Base-by-base conservation (phyloP, 805 yeast genomes). In the Yarrowia hollandica region DNA sequence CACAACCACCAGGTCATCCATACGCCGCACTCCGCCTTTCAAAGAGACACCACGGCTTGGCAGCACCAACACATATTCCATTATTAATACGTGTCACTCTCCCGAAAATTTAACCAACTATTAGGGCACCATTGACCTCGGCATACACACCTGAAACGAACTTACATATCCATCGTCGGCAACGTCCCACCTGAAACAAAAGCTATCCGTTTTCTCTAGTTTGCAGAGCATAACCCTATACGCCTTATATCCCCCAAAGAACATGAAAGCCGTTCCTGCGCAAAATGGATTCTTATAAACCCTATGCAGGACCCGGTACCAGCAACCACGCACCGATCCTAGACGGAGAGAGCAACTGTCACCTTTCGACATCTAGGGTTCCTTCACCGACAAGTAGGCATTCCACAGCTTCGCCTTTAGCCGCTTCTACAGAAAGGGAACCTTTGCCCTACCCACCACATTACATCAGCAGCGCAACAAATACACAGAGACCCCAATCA, bases 221-320 rank as follows among this genome's bases (percentile, higher is more conserved):
- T 8, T 44, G 52, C 52, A 44, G 52, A 44, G 52, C 34, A 33
- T 6, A 41, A 44, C 34, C 9, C 52, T 12, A 28, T 19, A 14
- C 18, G 2, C 52, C n/a, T 15, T 19, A 6, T 19, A 9, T 28
- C 18, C 26, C 35, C 52, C 35, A n/a, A 19, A 18, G 52, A 44
- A 28, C 25, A 18, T 28, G 52, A 44, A 44, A 44, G 52, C 52
- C 35, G 52, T 44, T 44, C 35, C 52, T 44, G 35, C 23, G 52
- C 34, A 30, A 28, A 28, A 44, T 44, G 52, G 35, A n/a, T 28
- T 18, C 52, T 28, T 28, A 44, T 44, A 44, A 44, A 44, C 52
- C 35, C 35, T 28, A 44, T 44, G 25, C 52, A 19, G 34, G 35
- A 14, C 35, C 52, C 10, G 35, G 26, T 9, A 28, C 35, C 52